Base-by-base conservation (phyloP, 2,329 filamentous ascomycete genomes). In the Phoma herbarum region DNA sequence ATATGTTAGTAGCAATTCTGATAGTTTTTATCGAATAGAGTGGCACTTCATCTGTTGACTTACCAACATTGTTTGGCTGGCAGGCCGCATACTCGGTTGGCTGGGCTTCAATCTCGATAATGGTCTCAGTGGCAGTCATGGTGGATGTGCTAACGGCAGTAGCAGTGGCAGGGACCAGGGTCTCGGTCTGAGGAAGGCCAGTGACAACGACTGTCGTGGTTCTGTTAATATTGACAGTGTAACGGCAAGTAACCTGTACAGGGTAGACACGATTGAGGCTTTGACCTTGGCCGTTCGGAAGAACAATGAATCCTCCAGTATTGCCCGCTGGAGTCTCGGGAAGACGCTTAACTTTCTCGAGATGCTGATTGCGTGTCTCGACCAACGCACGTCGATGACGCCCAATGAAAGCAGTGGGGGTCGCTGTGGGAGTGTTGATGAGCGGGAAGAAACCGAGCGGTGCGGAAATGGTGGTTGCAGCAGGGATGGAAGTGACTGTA, bases 61-160 rank as follows among this genome's bases (percentile, higher is more conserved):
- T 59, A 72, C 70, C 67, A 55, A 73, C 57, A 37, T 73, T 73
- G 47, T 71, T 68, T 7, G 18, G 22, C 20, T 44, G 48, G 45
- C 71, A 73, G 28, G 68, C 69, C 12, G 63, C 65, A 29, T 67
- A 72, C 7, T 62, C 48, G 4, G 67, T 71, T 5, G 57, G 45
- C 28, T 47, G 57, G 2, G 68, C 61, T n/a, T 44, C 29, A 10
- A 64, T 49, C 25, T 52, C 44, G 2, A 56, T 61, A 10, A 67
- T 33, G 2, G 66, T 68, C 18, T 52, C 57, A 5, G 67, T 73
- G 11, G 51, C 53, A n/a, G 37, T 66, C 11, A 67, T 43, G 1
- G 62, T 66, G 22, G 33, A 63, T 6, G 65, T 71, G n/a, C 55
- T 48, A n/a, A 62, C 29, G 16, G 61, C 60, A 28, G 44, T 64